phyloP scores from a whole-genome alignment of 768 basidiomycete species.

The Gloeostereum incarnatum region DNA sequence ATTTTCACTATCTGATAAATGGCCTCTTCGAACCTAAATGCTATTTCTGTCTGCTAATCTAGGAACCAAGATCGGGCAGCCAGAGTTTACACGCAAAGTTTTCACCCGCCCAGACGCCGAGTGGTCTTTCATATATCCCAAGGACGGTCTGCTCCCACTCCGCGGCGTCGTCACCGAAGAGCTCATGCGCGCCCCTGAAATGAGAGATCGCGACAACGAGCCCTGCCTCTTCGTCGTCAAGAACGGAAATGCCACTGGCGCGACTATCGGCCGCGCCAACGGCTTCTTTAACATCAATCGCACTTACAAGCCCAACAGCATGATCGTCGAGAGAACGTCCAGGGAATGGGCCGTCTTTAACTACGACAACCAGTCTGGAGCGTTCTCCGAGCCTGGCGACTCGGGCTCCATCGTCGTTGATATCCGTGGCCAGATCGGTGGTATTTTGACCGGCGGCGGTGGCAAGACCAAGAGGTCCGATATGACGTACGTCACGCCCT shows the following conservation, averaged over 20 bases:
- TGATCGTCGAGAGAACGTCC: background rate
- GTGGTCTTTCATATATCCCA: constrained; percentile 22
- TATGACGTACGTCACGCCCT: constrained; percentile 18
- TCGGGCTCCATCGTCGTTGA: constrained; percentile 17
- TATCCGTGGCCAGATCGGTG: constrained; percentile 16
- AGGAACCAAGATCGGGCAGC: too few species aligned
- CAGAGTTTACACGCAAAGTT: too few species aligned
- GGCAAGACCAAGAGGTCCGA: constrained; percentile 13
- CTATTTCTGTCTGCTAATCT: too few species aligned
- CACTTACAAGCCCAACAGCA: background rate
- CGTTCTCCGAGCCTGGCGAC: constrained; percentile 18
- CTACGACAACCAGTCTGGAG: constrained; percentile 9
- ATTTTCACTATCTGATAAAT: too few species aligned
- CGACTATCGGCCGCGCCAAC: constrained; percentile 28
- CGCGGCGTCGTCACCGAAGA: constrained; percentile 12
- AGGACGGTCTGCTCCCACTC: constrained; percentile 20
- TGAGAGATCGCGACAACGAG: constrained; percentile 19
- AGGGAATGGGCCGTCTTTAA: constrained; percentile 7
- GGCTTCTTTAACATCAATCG: constrained; percentile 18
- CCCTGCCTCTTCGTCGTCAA: constrained; percentile 23
- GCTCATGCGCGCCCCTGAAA: constrained; percentile 18
- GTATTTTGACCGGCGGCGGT: constrained; percentile 16
- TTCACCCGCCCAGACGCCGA: too few species aligned
- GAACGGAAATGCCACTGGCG: constrained; percentile 22
- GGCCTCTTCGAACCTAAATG: constrained; percentile 18